Evolutionary conservation across 148 eudicot genomes (phyloP).

Genomic region (Arbutus unedo): DNA sequence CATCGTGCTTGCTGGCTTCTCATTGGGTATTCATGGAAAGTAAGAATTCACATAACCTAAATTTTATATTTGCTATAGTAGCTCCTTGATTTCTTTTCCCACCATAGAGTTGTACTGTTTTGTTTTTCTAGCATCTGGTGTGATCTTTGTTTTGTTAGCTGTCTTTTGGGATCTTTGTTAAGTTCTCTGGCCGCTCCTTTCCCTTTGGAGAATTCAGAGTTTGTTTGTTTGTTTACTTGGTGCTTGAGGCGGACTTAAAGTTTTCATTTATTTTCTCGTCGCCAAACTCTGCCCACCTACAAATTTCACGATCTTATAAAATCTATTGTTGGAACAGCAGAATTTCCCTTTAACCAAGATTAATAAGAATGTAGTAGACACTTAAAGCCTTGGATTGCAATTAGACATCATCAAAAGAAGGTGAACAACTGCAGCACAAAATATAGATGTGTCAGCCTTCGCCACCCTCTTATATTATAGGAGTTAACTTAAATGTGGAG

Average conservation of each 20-base stretch:
- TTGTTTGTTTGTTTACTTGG: conserved; percentile 20
- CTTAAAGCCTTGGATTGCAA: not conserved
- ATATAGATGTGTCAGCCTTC: not conserved
- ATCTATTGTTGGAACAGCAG: not conserved
- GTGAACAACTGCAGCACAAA: not conserved
- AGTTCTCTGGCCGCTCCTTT: not conserved
- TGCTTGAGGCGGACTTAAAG: not conserved
- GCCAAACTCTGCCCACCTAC: not conserved
- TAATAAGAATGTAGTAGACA: not conserved
- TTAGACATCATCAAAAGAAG: too few relatives aligned
- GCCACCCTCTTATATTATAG: not conserved
- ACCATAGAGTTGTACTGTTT: not conserved
- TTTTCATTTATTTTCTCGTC: not conserved
- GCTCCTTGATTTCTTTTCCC: not conserved
- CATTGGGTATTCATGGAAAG: conserved; percentile 82
- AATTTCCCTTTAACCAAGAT: not conserved
- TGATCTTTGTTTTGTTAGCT: not conserved
- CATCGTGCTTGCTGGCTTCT: conserved; percentile 75
- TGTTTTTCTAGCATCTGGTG: not conserved
- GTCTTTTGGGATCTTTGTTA: not conserved
- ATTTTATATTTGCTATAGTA: not conserved
- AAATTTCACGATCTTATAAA: not conserved
- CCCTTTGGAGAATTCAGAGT: conserved; percentile 23
- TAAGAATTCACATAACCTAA: conserved; percentile 35
- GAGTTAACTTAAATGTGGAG: too few relatives aligned